Base-by-base conservation (phyloP, 495 filamentous ascomycete genomes). In the Penicillium simplicissimum region DNA sequence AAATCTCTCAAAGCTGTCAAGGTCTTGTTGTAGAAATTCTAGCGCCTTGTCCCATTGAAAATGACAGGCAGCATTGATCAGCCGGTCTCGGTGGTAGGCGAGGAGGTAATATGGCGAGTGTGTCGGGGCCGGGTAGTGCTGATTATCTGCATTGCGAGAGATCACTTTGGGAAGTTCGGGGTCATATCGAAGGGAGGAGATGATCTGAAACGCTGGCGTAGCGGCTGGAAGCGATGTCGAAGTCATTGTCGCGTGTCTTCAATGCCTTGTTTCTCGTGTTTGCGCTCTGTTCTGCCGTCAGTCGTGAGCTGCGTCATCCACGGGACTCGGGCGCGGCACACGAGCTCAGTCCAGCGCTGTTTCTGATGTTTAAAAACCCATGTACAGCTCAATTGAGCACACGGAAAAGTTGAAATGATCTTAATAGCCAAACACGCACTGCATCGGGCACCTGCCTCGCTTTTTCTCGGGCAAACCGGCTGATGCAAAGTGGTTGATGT, bases 31-130 rank as follows among this genome's bases (percentile, higher is more conserved):
- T 21, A 78, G 69, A 61, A 76, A 76, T 0, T 55, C 36, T 15
- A 68, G 23, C 10, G 75, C 76, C 34, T 66, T 48, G 4, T 63
- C 28, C 87, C 88, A 94, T 25, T 78, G 67, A 74, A 92, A 96
- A 60, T 90, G 76, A 33, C 75, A 74, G 0, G 90, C 92, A 28
- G 92, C 91, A 58, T 80, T 78, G 47, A 92, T 81, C 68, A 97
- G 85, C n/a, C 87, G 91, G 67, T 95, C 89, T 21, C 84, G 86
- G 72, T 98, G 94, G 73, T 88, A 88, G 47, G 83, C 74, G 13
- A 96, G 83, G 78, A 97, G 90, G 76, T 96, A 97, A 67, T 95
- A 89, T 1, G 86, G 86, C n/a, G 84, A 87, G 19, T 78, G 61
- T 19, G 79, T 74, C 11, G 70, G 69, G 33, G 67, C 60, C 23